Conservation (phyloP, 2,329 filamentous ascomycete genomes). For the Periconia digitata region DNA sequence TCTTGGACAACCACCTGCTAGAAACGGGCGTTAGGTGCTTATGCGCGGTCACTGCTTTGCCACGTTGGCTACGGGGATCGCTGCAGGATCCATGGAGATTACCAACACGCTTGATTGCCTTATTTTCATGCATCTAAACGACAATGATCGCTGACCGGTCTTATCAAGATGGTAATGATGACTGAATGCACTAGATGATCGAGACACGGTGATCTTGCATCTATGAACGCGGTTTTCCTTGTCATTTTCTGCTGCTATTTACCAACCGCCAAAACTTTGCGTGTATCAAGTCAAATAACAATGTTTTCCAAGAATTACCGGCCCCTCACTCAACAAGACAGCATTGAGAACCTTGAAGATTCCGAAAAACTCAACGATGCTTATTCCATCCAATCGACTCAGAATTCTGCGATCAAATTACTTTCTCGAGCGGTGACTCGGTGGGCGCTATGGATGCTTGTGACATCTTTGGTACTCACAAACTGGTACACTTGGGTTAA, state of each 20-base stretch:
- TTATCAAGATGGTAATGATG: neutral
- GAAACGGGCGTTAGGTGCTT: too few species aligned
- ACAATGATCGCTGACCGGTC: neutral
- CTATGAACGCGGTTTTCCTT: too few species aligned
- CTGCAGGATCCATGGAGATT: too few species aligned
- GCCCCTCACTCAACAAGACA: neutral
- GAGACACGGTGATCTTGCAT: too few species aligned
- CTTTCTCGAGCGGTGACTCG: neutral
- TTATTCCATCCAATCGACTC: neutral
- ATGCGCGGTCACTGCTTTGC: too few species aligned
- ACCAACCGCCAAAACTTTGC: too few species aligned
- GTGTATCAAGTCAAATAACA: neutral
- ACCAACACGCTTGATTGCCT: too few species aligned
- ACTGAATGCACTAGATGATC: neutral
- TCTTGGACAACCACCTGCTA: too few species aligned
- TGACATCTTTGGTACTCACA: neutral
- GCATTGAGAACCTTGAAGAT: neutral
- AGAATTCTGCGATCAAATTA: neutral
- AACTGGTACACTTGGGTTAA: constrained; percentile 1
- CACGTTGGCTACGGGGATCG: too few species aligned
- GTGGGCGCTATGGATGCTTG: neutral
- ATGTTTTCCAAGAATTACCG: neutral
- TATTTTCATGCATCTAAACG: neutral
- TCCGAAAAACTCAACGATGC: neutral
- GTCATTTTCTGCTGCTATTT: too few species aligned